These are phyloP conservation scores for Xylariales sp. DNA, from an alignment of 2,329 filamentous ascomycete species.

Conservation along the genomic window DNA sequence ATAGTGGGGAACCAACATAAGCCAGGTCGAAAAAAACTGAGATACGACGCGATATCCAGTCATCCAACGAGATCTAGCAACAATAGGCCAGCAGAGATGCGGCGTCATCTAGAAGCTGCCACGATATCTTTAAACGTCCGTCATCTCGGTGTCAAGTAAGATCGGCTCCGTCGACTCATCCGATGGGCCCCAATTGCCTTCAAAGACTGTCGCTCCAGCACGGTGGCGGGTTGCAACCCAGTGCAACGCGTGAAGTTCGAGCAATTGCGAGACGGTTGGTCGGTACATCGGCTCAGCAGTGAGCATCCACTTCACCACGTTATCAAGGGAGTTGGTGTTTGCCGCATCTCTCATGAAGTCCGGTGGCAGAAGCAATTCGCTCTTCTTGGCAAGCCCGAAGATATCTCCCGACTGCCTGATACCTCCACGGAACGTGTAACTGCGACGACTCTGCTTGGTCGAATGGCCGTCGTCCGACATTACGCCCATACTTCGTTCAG, in stretches of 20 bases:
- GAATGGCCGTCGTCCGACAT: constrained; percentile 22
- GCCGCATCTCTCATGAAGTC: constrained; percentile 79
- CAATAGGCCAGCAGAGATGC: constrained; percentile 16
- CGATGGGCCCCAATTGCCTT: constrained; percentile 92
- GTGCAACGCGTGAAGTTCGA: constrained; percentile 66
- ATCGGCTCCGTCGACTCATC: constrained; percentile 38
- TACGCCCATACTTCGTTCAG: constrained; percentile 31
- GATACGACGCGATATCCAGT: constrained; percentile 25
- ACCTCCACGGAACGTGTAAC: constrained; percentile 20
- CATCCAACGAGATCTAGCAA: constrained; percentile 24
- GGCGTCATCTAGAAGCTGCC: constrained; percentile 14
- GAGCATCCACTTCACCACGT: constrained; percentile 85
- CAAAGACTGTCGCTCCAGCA: constrained; percentile 89
- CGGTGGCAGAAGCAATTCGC: constrained; percentile 60
- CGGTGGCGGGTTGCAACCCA: constrained; percentile 77
- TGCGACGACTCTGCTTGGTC: constrained; percentile 16
- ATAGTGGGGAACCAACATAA: constrained; percentile 23
- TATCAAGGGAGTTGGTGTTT: constrained; percentile 73
- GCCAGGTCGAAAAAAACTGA: constrained; percentile 15
- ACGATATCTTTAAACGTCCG: constrained; percentile 46
- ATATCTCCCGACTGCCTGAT: constrained; percentile 33
- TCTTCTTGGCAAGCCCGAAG: constrained; percentile 44
- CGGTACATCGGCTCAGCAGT: constrained; percentile 67
- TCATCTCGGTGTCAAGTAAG: constrained; percentile 53
- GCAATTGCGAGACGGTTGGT: constrained; percentile 69